Evolutionary conservation across 129 eudicot genomes (phyloP).

Genomic region (Helianthus tuberosus): DNA sequence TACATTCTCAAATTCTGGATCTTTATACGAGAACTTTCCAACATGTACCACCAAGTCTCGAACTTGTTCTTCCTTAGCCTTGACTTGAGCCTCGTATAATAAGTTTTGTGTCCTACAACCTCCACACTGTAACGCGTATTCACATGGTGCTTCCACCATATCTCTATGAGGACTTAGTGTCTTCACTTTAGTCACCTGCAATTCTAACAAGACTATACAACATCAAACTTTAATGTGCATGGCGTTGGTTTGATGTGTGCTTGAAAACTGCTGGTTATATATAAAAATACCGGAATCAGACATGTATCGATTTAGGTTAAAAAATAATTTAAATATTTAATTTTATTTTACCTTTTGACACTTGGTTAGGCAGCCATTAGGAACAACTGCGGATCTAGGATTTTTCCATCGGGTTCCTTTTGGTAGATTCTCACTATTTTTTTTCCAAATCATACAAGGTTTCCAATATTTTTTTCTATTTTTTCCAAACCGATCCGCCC

Average conservation of each 20-base stretch:
- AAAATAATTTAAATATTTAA: neutral
- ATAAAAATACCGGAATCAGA: neutral
- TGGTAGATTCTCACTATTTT: too few relatives aligned
- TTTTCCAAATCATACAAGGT: neutral
- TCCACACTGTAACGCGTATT: conserved; percentile 84
- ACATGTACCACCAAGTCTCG: conserved; percentile 77
- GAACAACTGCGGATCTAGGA: too few relatives aligned
- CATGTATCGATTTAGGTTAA: neutral
- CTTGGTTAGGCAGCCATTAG: too few relatives aligned
- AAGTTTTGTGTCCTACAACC: conserved; percentile 89
- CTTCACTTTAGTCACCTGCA: conserved; percentile 82
- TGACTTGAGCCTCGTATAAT: conserved; percentile 85
- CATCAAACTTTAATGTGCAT: conserved; percentile 18
- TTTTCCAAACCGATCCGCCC: too few relatives aligned
- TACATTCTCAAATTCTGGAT: conserved; percentile 45
- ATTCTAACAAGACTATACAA: conserved; percentile 28
- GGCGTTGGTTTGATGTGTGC: neutral
- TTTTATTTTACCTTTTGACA: neutral
- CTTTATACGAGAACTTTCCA: conserved; percentile 71
- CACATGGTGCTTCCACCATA: conserved; percentile 95
- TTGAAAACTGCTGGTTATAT: neutral
- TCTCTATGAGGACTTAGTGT: conserved; percentile 78
- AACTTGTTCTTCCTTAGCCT: conserved; percentile 88
- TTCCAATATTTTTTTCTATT: neutral
- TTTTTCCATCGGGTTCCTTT: too few relatives aligned